Base-by-base conservation (phyloP, 129 eudicot species). In the Pulicaria dysenterica region DNA sequence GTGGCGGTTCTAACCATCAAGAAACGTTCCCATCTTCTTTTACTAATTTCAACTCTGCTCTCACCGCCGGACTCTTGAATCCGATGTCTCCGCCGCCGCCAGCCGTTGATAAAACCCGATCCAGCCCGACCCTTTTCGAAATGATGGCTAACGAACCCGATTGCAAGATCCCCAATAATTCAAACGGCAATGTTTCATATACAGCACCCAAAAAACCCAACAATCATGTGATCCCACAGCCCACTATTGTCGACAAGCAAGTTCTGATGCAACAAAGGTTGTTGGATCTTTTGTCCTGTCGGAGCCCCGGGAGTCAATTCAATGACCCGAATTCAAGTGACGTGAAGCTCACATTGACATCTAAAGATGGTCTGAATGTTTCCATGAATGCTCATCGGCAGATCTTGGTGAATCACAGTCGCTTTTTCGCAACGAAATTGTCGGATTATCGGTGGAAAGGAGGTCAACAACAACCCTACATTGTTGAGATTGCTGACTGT, bases 81-180 rank as follows among this genome's bases (percentile, higher is more conserved):
- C 96, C 98, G 31, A 83, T 85, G 88, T 89, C 96, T 0, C 95
- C 96, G 34, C 77, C 76, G 36, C 81, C 80, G 4, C 58, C 77
- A 5, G 53, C 15, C 51, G 50, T n/a, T 6, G 89, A 83, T 8
- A 89, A 83, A 58, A 79, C 90, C 80, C 95, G 91, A 64, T 84
- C 92, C 44, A 89, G 92, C 82, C 98, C 98, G 38, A 93, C 96
- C 86, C 95, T 93, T 19, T 93, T 93, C 77, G 98, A 93, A 47
- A 93, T 93, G 96, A 93, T 93, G 98, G 86, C 95, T 1, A 89
- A 69, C 54, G 98, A 93, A 58, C 90, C 96, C 69, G 98, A 90
- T 47, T 48, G 83, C 42, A 74, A 82, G 63, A 75, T 69, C 77
- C 80, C 72, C 38, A 50, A 40, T 8, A 47, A 67, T 47, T 59